A percentile compares a stretch with the other conserved stretches of the same genome.
Conservation (phyloP, 192 early-diverging fungal species). For the Coemansia guatemalensis region DNA sequence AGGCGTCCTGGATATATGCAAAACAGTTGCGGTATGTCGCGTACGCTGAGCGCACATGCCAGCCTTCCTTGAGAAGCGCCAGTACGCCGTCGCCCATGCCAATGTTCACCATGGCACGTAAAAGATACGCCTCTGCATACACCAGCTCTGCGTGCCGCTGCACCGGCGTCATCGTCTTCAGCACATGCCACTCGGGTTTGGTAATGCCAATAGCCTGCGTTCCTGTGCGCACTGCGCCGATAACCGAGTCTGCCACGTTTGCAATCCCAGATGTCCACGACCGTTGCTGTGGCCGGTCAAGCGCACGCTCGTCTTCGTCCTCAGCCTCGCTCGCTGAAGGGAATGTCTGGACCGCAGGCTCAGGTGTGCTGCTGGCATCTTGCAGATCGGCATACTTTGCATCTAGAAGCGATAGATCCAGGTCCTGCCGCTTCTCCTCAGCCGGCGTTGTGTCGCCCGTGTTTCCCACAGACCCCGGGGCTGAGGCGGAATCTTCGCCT, state of each 20-base stretch:
- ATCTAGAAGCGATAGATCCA: slow-evolving; percentile 25
- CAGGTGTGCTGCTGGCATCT: background rate
- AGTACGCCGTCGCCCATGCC: slow-evolving; percentile 73
- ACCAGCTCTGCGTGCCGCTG: slow-evolving; percentile 69
- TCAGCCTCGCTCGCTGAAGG: background rate
- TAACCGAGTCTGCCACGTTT: slow-evolving; percentile 41
- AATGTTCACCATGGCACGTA: slow-evolving; percentile 74
- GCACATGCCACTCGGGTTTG: slow-evolving; percentile 36
- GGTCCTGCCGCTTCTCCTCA: slow-evolving; percentile 2
- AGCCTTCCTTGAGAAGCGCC: slow-evolving; percentile 73
- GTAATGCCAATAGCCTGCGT: slow-evolving; percentile 44
- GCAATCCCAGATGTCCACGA: slow-evolving; percentile 44
- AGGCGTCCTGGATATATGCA: slow-evolving; percentile 56
- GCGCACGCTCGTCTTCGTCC: slow-evolving; percentile 2
- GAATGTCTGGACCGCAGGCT: background rate
- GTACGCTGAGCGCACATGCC: slow-evolving; percentile 72
- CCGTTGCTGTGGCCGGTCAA: slow-evolving; percentile 26
- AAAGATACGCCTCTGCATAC: slow-evolving; percentile 72
- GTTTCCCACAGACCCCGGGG: background rate
- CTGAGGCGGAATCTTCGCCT: background rate
- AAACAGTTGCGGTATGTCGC: slow-evolving; percentile 63
- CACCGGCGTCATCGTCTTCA: slow-evolving; percentile 28
- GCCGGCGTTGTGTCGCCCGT: slow-evolving; percentile 8
- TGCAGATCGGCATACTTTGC: slow-evolving; percentile 35
- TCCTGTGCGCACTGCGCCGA: slow-evolving; percentile 36